Evolutionary conservation across 2,329 filamentous ascomycete species (phyloP).

Genomic region (Thelonectria blattea): DNA sequence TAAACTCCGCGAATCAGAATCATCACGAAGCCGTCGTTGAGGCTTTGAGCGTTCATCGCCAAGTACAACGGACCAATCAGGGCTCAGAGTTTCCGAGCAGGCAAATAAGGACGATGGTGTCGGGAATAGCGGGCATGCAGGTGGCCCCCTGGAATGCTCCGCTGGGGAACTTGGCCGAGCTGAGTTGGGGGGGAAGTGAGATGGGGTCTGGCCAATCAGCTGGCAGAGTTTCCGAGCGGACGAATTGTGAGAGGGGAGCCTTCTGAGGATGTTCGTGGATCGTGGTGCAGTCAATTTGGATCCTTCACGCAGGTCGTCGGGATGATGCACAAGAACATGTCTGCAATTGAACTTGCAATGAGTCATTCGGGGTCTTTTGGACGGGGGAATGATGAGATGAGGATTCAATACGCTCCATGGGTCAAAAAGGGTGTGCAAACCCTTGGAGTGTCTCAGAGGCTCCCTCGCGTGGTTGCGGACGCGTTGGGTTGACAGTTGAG

Average conservation of each 20-base stretch:
- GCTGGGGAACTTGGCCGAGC: neutral
- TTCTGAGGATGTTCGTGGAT: neutral
- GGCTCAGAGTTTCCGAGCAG: constrained; percentile 26
- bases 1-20: neutral
- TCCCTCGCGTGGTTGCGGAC: too few relatives aligned
- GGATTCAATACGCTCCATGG: too few relatives aligned
- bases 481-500: too few relatives aligned
- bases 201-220: constrained; percentile 23
- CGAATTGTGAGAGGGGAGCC: constrained; percentile 15
- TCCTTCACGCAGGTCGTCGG: neutral
- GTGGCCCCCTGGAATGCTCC: neutral
- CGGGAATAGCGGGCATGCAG: neutral
- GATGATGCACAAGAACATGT: too few relatives aligned
- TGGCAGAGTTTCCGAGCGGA: constrained; percentile 28
- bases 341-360: neutral
- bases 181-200: neutral
- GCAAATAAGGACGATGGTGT: constrained; percentile 21
- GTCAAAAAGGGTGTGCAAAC: too few relatives aligned
- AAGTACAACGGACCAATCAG: constrained; percentile 24
- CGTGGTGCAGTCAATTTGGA: neutral
- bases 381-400: too few relatives aligned
- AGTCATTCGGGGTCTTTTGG: neutral
- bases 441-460: too few relatives aligned
- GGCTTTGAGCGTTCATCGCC: neutral
- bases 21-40: neutral